Base-by-base conservation (phyloP, 352 stramenopile species). In the Phytophthora tubulina region DNA sequence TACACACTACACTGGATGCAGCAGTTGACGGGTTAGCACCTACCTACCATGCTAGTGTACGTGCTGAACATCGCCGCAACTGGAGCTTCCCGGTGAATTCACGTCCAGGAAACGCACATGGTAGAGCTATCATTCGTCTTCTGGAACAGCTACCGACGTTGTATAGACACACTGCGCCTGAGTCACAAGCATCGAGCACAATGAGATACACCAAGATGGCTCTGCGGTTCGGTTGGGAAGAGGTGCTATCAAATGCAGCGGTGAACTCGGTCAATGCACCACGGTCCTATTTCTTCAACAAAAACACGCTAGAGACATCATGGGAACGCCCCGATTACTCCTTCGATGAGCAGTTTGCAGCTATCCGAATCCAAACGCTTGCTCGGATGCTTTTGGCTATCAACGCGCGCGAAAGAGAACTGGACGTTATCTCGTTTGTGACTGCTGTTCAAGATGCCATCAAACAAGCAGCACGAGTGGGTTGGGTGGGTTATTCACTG, bases 221-320 rank as follows among this genome's bases (percentile, higher is more conserved):
- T 36, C 63, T 93, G 45, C 85, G 84, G 6, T 95, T 94, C 51
- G 87, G 87, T 10, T 96, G 89, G 89, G 72, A 78, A 63, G 68
- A 84, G 49, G 48, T 87, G 13, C 54, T 67, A 10, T 15, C 60
- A 15, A 31, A 32, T 61, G 11, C 17, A 49, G 30, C 10, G 11
- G n/a, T 30, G 9, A 55, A 36, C 15, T 31, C 38, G 30, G n/a
- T 10, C 9, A 46, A 57, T 53, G 41, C 63, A 15, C 15, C 57
- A 49, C 70, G 38, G 3, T 9, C 65, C 1, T 94, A 88, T 48
- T 94, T 84, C 51, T 82, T 84, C 72, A 80, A 93, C 56, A 39
- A 58, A 3, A 11, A 32, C 13, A 91, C 84, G 0, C 58, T 64
- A 1, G 71, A 80, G 41, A 86, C 82, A 7, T 81, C 74, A 13